phyloP scores from a whole-genome alignment of 345 rosid genomes.

The Pugionium cornutum region DNA sequence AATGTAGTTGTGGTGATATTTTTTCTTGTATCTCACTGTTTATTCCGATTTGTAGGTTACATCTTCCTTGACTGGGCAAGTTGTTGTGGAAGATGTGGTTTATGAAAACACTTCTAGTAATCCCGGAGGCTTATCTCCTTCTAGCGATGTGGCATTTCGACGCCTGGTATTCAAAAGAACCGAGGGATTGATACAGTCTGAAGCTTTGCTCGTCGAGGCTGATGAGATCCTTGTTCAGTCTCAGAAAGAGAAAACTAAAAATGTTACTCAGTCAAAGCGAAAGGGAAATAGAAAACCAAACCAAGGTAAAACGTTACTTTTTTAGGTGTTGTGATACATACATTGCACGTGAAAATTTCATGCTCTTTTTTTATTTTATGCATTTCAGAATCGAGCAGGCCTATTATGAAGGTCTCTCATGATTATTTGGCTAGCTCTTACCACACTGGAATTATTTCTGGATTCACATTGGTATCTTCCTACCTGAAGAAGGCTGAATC shows the following conservation, averaged over 20 bases:
- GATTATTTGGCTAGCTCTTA: slow-evolving; percentile 88
- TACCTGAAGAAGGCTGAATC: slow-evolving; percentile 63
- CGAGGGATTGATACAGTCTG: slow-evolving; percentile 84
- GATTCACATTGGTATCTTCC: slow-evolving; percentile 70
- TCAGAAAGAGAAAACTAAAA: slow-evolving; percentile 42
- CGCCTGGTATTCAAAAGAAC: slow-evolving; percentile 88
- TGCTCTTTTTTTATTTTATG: slow-evolving; percentile 5
- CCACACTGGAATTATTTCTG: slow-evolving; percentile 83
- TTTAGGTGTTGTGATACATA: slow-evolving; percentile 2
- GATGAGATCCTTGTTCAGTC: slow-evolving; percentile 39
- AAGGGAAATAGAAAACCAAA: slow-evolving; percentile 45
- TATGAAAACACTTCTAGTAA: slow-evolving; percentile 62
- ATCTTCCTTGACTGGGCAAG: slow-evolving; percentile 68
- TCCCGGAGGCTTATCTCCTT: slow-evolving; percentile 44
- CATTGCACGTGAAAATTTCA: not conserved
- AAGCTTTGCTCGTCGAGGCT: slow-evolving; percentile 70
- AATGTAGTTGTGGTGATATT: not conserved
- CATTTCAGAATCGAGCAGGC: slow-evolving; percentile 47
- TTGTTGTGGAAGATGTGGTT: slow-evolving; percentile 80
- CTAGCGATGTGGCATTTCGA: slow-evolving; percentile 58
- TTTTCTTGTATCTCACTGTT: slow-evolving; percentile 12
- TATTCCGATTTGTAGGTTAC: slow-evolving; percentile 49
- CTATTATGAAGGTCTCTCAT: slow-evolving; percentile 57
- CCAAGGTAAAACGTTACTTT: slow-evolving; percentile 47
- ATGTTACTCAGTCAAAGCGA: slow-evolving; percentile 55